Evolutionary conservation across 805 yeast genomes (phyloP).

Genomic region (Monosporozyma servazzii): DNA sequence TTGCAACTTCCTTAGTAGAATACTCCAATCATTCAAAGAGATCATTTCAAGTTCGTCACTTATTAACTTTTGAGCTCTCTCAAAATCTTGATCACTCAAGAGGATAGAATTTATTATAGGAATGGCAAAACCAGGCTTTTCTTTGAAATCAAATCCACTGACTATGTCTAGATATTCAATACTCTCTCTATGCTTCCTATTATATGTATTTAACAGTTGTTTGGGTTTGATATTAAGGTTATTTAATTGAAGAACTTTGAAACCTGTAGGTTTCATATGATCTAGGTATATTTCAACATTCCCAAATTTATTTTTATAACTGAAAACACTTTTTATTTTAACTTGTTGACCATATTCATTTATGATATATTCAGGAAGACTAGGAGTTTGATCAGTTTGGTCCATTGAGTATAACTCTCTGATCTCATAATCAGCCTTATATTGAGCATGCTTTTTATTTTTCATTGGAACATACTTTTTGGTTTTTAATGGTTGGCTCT

Average conservation of each 20-base stretch:
- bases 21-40: conserved; percentile 12
- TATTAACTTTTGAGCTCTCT: conserved; percentile 3
- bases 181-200: conserved; percentile 3
- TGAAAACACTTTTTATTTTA: conserved; percentile 9
- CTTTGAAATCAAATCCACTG: conserved; percentile 23
- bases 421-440: conserved; percentile 8
- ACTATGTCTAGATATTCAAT: conserved; percentile 17
- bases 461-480: conserved; percentile 6
- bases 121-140: conserved; percentile 20
- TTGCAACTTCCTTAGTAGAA: conserved; percentile 5
- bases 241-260: conserved; percentile 5
- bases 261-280: conserved; percentile 16
- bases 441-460: conserved; percentile 3
- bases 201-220: conserved; percentile 7
- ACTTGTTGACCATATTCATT: conserved; percentile 5
- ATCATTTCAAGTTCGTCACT: conserved; percentile 3
- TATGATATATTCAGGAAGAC: conserved; percentile 7
- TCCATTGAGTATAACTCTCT: conserved; percentile 16
- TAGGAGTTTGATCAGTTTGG: conserved; percentile 18
- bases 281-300: conserved; percentile 18
- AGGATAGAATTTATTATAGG: conserved; percentile 15
- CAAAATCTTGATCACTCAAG: conserved; percentile 9
- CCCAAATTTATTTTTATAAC: conserved; percentile 15
- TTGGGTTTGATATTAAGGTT: conserved; percentile 2
- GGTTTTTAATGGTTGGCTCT: conserved; percentile 8